A percentile compares a stretch with the other conserved stretches of the same genome.
Evolutionary conservation across 1,284 basidiomycete genomes (phyloP).

Genomic region (Sporisorium scitamineum): DNA sequence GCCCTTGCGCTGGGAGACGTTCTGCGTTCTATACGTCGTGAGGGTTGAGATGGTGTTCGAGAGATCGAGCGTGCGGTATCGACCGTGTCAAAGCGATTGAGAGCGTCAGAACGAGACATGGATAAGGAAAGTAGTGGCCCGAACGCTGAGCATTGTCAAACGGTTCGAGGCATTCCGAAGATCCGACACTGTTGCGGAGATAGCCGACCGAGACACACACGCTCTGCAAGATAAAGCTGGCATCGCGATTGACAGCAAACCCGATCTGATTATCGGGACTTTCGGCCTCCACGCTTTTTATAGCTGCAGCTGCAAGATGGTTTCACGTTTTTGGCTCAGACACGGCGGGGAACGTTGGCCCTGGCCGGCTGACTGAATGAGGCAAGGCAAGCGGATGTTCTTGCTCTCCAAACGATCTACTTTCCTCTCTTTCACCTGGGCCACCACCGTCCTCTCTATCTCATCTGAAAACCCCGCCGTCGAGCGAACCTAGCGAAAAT

Average conservation of each 20-base stretch:
- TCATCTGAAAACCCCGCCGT: background rate
- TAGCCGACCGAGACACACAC: conserved; percentile 13
- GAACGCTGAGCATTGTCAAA: background rate
- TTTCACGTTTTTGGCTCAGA: background rate
- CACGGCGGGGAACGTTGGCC: background rate
- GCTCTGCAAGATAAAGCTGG: background rate
- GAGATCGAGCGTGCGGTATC: background rate
- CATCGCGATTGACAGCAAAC: background rate
- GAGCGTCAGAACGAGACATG: no score
- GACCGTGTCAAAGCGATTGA: background rate
- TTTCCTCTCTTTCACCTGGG: background rate
- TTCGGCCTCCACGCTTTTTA: conserved; percentile 22
- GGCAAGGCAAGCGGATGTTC: background rate
- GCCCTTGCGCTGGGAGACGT: no score
- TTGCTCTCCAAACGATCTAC: background rate
- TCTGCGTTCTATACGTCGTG: no score
- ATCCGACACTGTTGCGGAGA: conserved; percentile 40
- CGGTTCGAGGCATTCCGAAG: conserved; percentile 19
- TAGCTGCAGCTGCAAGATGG: conserved; percentile 3
- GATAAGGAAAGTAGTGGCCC: background rate
- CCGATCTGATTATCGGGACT: background rate
- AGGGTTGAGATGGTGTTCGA: background rate
- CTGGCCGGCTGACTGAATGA: background rate
- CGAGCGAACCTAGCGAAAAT: background rate
- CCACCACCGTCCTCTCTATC: background rate